These are phyloP conservation scores for Artomyces pyxidatus DNA, from an alignment of 768 basidiomycete genomes.

Conservation along the genomic window DNA sequence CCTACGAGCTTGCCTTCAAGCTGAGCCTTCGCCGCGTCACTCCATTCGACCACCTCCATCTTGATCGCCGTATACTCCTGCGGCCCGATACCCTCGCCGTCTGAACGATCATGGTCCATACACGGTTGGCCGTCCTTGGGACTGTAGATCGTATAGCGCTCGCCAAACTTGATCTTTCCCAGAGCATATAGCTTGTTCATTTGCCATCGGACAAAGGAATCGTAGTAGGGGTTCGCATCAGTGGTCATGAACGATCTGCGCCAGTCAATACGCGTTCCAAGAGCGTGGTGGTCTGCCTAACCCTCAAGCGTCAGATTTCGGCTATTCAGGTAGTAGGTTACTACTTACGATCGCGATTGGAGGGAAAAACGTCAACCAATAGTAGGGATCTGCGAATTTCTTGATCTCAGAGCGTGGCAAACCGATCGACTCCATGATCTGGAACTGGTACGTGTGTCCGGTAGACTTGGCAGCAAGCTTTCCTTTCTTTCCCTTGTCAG, in stretches of 20 bases:
- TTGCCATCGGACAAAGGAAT: constrained; percentile 96
- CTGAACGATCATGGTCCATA: constrained; percentile 97
- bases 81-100: constrained; percentile 91
- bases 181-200: constrained; percentile 83
- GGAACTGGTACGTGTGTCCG: constrained; percentile 94
- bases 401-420: constrained; percentile 88
- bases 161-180: constrained; percentile 95
- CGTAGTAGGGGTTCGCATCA: constrained; percentile 94
- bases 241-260: constrained; percentile 91
- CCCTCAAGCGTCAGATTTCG: constrained; percentile 17
- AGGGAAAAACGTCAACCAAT: constrained; percentile 94
- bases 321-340: background rate
- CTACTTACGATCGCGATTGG: constrained; percentile 74
- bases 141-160: constrained; percentile 97
- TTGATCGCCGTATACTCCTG: constrained; percentile 94
- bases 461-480: constrained; percentile 91
- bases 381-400: constrained; percentile 89
- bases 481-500: constrained; percentile 88
- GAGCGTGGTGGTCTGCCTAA: constrained; percentile 65
- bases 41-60: constrained; percentile 89
- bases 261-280: constrained; percentile 98
- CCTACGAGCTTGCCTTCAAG: constrained; percentile 64
- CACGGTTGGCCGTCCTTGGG: constrained; percentile 98
- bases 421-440: constrained; percentile 94
- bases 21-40: constrained; percentile 52